Evolutionary conservation across 2,329 filamentous ascomycete species (phyloP).

Genomic region (Verticillium alfalfae): DNA sequence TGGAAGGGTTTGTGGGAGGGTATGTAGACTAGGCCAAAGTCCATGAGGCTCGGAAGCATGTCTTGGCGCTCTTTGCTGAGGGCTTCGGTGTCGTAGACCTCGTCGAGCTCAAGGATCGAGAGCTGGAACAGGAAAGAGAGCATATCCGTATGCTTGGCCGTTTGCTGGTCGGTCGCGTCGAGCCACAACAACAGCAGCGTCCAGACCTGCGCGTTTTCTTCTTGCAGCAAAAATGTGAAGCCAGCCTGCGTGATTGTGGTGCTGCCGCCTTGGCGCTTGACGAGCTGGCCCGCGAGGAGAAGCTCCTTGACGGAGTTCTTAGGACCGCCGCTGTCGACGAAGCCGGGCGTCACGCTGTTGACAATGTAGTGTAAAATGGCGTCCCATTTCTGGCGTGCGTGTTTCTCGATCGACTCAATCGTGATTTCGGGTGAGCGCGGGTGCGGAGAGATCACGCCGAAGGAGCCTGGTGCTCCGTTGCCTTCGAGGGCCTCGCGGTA

Average conservation of each 20-base stretch:
- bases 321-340: slow-evolving; percentile 42
- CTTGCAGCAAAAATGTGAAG: slow-evolving; percentile 91
- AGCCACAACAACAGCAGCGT: slow-evolving; percentile 90
- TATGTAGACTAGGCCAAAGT: slow-evolving; percentile 88
- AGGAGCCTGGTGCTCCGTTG: slow-evolving; percentile 78
- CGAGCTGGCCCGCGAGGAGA: slow-evolving; percentile 73
- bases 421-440: slow-evolving; percentile 59
- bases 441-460: slow-evolving; percentile 75
- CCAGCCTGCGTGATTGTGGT: slow-evolving; percentile 78
- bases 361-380: slow-evolving; percentile 95
- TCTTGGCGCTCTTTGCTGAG: slow-evolving; percentile 76
- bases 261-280: slow-evolving; percentile 48
- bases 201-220: slow-evolving; percentile 96
- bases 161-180: slow-evolving; percentile 66
- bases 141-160: slow-evolving; percentile 77
- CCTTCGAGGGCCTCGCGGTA: slow-evolving; percentile 84
- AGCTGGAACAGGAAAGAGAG: slow-evolving; percentile 95
- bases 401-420: slow-evolving; percentile 71
- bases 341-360: slow-evolving; percentile 54
- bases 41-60: slow-evolving; percentile 85
- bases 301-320: slow-evolving; percentile 80
- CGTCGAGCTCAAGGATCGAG: slow-evolving; percentile 84
- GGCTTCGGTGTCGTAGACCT: slow-evolving; percentile 81
- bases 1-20: slow-evolving; percentile 51
- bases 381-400: slow-evolving; percentile 89